Evolutionary conservation across 257 asterid species (phyloP).

Genomic region (Penstemon newberryi): DNA sequence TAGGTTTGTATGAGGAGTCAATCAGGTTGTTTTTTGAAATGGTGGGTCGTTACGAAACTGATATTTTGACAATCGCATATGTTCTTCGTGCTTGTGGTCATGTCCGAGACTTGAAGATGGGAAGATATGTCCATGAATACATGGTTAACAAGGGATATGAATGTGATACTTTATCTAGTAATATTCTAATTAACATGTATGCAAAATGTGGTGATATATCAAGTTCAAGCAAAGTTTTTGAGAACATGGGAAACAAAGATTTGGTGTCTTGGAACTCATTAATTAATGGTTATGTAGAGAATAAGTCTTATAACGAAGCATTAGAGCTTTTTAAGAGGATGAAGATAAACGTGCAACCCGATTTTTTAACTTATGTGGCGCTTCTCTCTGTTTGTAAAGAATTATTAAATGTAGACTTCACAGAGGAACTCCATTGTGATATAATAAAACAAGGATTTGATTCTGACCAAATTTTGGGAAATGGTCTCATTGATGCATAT

Average conservation of each 20-base stretch:
- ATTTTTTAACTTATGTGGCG: constrained; percentile 55
- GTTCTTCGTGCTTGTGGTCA: constrained; percentile 73
- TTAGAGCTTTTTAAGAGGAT: constrained; percentile 49
- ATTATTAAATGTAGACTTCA: constrained; percentile 32
- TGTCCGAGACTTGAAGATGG: constrained; percentile 54
- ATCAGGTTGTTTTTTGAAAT: constrained; percentile 53
- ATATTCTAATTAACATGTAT: constrained; percentile 72
- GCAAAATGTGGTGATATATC: constrained; percentile 69
- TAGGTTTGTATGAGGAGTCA: constrained; percentile 52
- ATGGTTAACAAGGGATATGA: constrained; percentile 54
- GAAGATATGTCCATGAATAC: constrained; percentile 61
- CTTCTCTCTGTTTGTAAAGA: constrained; percentile 55
- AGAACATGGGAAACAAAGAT: constrained; percentile 57
- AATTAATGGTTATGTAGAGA: constrained; percentile 57
- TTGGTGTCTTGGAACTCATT: constrained; percentile 82
- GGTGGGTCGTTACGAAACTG: constrained; percentile 55
- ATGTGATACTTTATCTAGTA: constrained; percentile 47
- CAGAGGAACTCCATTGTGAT: constrained; percentile 59
- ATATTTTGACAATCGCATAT: constrained; percentile 58
- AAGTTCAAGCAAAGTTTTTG: constrained; percentile 58
- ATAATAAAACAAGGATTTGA: constrained; percentile 61
- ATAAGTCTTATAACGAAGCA: constrained; percentile 51
- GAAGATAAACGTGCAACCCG: constrained; percentile 56
- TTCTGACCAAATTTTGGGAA: constrained; percentile 56
- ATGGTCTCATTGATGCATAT: constrained; percentile 71